Evolutionary conservation across 495 filamentous ascomycete species (phyloP), one percentile per base, ranked within the genome.

Genomic region (Trichoderma parareesei): DNA sequence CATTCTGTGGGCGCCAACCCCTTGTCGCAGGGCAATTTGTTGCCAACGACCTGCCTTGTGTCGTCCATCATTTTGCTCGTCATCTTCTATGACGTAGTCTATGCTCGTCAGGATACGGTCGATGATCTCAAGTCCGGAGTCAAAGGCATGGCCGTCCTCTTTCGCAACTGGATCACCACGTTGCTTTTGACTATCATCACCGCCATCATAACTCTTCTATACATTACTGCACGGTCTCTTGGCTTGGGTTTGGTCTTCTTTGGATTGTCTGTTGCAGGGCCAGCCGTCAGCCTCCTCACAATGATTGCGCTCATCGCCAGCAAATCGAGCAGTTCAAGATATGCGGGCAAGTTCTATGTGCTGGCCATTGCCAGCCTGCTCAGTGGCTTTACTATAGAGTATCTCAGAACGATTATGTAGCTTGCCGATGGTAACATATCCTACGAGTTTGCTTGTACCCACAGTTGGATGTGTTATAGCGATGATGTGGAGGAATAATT

Each of bases 61-160:
- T 35, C 67, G 14, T 64, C 69, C 5, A 59, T 43, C 20, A 65
- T 67, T 7, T n/a, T 73, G 33, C 74, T 69, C 70, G 70, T 68
- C 33, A 64, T 74, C 13, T 69, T 72, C 18, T 73, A 68, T 57
- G 74, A 76, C 62, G 72, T 70, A 11, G 64, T 76, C 41, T 74
- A 73, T 61, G 72, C 74, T 1, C 69, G 69, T 60, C 72, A 72
- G 60, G 74, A 74, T 61, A 59, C 69, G n/a, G 60, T 27, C 2
- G 71, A 71, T 20, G 72, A 76, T 43, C 10, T 69, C 6, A 66
- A 72, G 64, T 71, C 67, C 4, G 72, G 72, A 11, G 65, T 76
- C 44, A 72, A 67, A 62, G 65, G 38, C 38, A 62, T 62, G 61
- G 61, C 61, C 2, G 61, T 62, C 27, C 61, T 38, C 61, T 62